phyloP scores from a whole-genome alignment of 495 filamentous ascomycete species.

The Opeltia flavorubescens region DNA sequence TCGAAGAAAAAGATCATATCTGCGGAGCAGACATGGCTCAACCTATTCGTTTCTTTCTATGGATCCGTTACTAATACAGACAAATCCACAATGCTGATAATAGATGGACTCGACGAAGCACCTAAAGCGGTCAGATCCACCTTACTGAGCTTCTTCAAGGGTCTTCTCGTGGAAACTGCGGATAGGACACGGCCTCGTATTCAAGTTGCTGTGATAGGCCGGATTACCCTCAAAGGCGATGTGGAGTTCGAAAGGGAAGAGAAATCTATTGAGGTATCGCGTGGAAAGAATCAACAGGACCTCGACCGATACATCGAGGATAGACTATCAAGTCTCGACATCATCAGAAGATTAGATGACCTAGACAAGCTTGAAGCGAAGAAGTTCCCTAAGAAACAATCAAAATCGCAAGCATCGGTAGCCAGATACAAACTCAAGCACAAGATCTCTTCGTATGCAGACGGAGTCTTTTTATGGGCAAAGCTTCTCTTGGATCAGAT shows the following conservation, averaged over 20 bases:
- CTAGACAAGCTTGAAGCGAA: constrained; percentile 6
- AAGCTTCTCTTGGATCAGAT: constrained; percentile 24
- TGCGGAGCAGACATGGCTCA: constrained; percentile 20
- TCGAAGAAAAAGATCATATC: constrained; percentile 15
- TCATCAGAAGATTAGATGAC: background rate
- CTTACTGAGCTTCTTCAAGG: constrained; percentile 14
- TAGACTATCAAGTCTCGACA: constrained; percentile 11
- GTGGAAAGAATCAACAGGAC: constrained; percentile 20
- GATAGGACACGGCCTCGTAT: constrained; percentile 2
- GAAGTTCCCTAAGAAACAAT: constrained; percentile 11
- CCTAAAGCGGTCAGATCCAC: constrained; percentile 13
- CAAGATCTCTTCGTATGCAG: constrained; percentile 17
- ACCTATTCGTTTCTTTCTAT: constrained; percentile 20
- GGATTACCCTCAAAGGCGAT: constrained; percentile 18
- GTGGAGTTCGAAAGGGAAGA: constrained; percentile 12
- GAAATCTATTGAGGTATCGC: constrained; percentile 20
- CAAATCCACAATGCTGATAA: constrained; percentile 17
- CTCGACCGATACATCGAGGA: constrained; percentile 19
- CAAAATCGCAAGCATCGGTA: constrained; percentile 6
- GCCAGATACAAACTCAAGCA: constrained; percentile 18
- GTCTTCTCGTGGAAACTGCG: constrained; percentile 1
- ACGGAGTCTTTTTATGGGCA: constrained; percentile 28
- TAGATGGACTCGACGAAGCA: constrained; percentile 26
- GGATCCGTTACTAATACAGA: constrained; percentile 6
- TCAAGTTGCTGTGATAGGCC: constrained; percentile 19